These are phyloP conservation scores for Rugonectria rugulosa DNA, from an alignment of 2,329 filamentous ascomycete genomes.

Conservation along the genomic window DNA sequence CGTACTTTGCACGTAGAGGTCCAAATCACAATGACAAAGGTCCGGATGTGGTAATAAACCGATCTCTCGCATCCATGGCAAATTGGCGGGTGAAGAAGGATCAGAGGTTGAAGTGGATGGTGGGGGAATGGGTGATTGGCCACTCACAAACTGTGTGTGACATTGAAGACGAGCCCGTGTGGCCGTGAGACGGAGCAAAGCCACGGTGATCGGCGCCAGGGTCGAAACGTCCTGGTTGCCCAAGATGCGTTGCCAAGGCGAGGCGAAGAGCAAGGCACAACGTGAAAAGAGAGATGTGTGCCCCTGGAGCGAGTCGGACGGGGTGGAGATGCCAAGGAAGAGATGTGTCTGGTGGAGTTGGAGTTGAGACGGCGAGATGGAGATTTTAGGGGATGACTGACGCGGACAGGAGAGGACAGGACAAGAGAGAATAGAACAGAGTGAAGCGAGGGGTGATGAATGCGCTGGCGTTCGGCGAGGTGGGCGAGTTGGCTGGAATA, in stretches of 20 bases:
- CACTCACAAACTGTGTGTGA: neutral
- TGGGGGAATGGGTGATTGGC: neutral
- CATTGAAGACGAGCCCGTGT: neutral
- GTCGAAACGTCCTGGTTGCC: neutral
- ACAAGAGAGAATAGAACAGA: neutral
- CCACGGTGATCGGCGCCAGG: conserved; percentile 11
- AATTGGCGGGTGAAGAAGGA: neutral
- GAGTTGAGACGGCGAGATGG: conserved; percentile 2
- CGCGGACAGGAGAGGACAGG: neutral
- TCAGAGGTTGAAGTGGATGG: neutral
- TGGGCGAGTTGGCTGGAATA: neutral
- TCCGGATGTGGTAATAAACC: too few relatives aligned
- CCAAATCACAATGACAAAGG: too few relatives aligned
- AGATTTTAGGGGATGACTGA: conserved; percentile 21
- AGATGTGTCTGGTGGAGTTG: neutral
- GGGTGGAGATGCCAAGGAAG: conserved; percentile 11
- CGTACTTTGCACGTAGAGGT: too few relatives aligned
- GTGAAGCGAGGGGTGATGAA: neutral
- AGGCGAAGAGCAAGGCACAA: conserved; percentile 14
- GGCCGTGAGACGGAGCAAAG: conserved; percentile 21
- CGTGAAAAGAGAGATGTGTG: neutral
- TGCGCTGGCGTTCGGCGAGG: neutral
- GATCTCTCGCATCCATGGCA: too few relatives aligned
- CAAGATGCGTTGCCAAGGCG: conserved; percentile 8
- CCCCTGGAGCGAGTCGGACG: conserved; percentile 4